Conservation (phyloP, 129 eudicot genomes). For the Arctium lappa region DNA sequence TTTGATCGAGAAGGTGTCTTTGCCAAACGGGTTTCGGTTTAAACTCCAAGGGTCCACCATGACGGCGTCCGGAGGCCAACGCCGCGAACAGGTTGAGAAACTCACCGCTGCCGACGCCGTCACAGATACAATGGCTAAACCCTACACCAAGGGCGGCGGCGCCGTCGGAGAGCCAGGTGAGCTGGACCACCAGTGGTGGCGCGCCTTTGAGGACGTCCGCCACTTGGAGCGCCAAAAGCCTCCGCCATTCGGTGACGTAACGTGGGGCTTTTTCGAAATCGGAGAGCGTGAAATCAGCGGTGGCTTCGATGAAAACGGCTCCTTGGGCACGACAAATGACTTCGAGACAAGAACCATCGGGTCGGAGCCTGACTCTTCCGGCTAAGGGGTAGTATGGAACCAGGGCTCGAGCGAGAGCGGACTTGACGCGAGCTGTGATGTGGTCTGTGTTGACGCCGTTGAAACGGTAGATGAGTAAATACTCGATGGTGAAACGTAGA, state of each 20-base stretch:
- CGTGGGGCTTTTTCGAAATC: conserved; percentile 66
- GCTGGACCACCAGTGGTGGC: conserved; percentile 74
- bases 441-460: conserved; percentile 11
- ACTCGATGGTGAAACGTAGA: conserved; percentile 66
- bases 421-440: conserved; percentile 32
- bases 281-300: conserved; percentile 28
- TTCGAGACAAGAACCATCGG: conserved; percentile 53
- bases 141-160: conserved; percentile 59
- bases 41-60: conserved; percentile 15
- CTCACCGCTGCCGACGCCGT: conserved; percentile 63
- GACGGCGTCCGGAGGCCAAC: conserved; percentile 29
- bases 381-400: conserved; percentile 78
- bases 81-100: conserved; percentile 59
- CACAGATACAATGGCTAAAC: conserved; percentile 61
- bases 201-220: conserved; percentile 61
- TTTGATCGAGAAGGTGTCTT: conserved; percentile 45
- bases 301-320: conserved; percentile 59
- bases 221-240: conserved; percentile 58
- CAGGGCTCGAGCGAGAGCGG: conserved; percentile 59
- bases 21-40: conserved; percentile 55
- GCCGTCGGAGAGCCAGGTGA: conserved; percentile 78
- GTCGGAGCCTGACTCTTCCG: conserved; percentile 55
- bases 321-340: conserved; percentile 79
- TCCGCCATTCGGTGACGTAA: conserved; percentile 49
- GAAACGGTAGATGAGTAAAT: conserved; percentile 50